Percentiles rank a stretch among this genome's conserved stretches.
phyloP scores from a whole-genome alignment of 257 asterid species.

The Nyctanthes arbortristis region DNA sequence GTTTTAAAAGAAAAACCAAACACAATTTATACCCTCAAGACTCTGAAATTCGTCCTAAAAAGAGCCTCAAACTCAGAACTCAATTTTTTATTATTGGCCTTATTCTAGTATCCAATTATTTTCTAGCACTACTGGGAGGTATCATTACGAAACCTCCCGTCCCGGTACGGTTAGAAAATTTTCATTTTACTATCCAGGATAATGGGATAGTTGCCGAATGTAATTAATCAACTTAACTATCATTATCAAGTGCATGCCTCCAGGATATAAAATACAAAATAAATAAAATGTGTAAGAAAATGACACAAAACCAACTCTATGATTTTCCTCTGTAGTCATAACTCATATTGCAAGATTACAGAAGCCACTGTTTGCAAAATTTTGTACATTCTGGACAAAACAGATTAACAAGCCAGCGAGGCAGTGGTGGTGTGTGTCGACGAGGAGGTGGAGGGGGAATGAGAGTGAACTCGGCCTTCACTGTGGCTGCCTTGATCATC shows the following conservation, averaged over 20 bases:
- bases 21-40: too few relatives aligned
- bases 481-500: slow-evolving; percentile 27
- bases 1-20: too few relatives aligned
- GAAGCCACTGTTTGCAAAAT: slow-evolving; percentile 1
- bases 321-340: slow-evolving; percentile 11
- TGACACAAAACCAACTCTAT: slow-evolving; percentile 21
- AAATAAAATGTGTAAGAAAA: neutral
- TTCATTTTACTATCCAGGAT: slow-evolving; percentile 22
- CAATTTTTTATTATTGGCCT: too few relatives aligned
- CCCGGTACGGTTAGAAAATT: too few relatives aligned
- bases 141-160: too few relatives aligned
- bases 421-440: slow-evolving; percentile 47
- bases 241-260: slow-evolving; percentile 24
- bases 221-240: slow-evolving; percentile 24
- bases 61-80: too few relatives aligned
- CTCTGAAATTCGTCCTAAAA: too few relatives aligned
- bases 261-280: slow-evolving; percentile 14
- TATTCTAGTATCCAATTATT: too few relatives aligned
- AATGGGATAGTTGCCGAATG: slow-evolving; percentile 34
- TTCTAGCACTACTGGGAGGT: too few relatives aligned
- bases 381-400: slow-evolving; percentile 10
- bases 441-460: slow-evolving; percentile 50
- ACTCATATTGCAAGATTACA: slow-evolving; percentile 14
- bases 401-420: slow-evolving; percentile 31
- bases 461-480: slow-evolving; percentile 33